Evolutionary conservation across 768 basidiomycete genomes (phyloP).

Genomic region (Russula dissimulans): DNA sequence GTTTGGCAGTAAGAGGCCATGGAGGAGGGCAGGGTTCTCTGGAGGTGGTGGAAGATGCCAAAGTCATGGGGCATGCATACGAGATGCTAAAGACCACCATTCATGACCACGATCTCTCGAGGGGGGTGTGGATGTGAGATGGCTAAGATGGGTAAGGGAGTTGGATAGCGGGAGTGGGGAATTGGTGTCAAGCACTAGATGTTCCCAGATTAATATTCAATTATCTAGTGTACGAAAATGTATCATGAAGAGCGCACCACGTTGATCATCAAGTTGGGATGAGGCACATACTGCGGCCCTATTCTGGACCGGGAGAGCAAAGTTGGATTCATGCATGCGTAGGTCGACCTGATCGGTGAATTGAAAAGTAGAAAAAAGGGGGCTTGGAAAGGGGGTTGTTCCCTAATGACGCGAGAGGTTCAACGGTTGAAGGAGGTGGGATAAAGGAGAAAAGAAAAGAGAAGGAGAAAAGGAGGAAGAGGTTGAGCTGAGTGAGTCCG

Average conservation of each 20-base stretch:
- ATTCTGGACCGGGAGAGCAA: constrained; percentile 92
- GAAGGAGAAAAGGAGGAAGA: not conserved
- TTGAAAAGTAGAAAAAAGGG: constrained; percentile 1
- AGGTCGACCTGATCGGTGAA: not conserved
- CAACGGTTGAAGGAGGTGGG: too few species aligned
- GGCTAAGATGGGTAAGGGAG: constrained; percentile 90
- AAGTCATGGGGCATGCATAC: constrained; percentile 87
- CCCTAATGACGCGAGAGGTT: not conserved
- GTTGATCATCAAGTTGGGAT: constrained; percentile 86
- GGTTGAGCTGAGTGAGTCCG: constrained; percentile 9
- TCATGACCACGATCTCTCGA: constrained; percentile 96
- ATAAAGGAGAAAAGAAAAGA: not conserved
- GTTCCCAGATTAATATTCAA: not conserved
- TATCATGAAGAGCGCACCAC: constrained; percentile 49
- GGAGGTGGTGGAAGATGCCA: constrained; percentile 75
- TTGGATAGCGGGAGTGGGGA: constrained; percentile 71
- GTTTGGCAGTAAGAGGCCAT: constrained; percentile 65
- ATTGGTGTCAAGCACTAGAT: constrained; percentile 42
- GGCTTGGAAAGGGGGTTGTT: not conserved
- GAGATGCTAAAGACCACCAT: constrained; percentile 93
- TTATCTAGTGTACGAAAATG: not conserved
- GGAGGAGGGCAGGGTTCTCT: constrained; percentile 65
- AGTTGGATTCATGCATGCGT: constrained; percentile 88
- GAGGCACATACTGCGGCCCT: constrained; percentile 92
- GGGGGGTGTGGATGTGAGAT: too few species aligned